Conservation (phyloP, 108 stramenopile species). For the Schizochytrium sp. region DNA sequence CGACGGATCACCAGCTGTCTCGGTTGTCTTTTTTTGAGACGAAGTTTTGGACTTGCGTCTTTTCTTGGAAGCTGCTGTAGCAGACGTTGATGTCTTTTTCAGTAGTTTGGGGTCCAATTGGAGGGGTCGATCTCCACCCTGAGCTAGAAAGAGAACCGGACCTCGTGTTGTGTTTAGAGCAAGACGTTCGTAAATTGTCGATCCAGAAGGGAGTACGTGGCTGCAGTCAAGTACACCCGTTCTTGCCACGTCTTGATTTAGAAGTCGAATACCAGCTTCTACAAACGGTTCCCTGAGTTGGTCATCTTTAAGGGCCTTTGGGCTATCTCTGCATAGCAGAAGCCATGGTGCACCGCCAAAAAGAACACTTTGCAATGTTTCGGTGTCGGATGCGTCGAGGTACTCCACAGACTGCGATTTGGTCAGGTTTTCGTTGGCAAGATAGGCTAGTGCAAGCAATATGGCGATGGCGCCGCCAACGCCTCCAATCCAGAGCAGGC, state of each 20-base stretch:
- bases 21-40: background rate
- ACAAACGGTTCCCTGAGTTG: conserved; percentile 29
- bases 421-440: background rate
- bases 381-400: conserved; percentile 18
- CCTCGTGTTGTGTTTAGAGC: background rate
- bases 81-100: background rate
- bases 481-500: background rate
- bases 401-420: conserved; percentile 7
- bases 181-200: conserved; percentile 26
- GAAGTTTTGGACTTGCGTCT: background rate
- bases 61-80: background rate
- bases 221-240: conserved; percentile 32
- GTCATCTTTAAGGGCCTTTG: conserved; percentile 37
- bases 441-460: background rate
- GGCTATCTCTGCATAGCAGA: conserved; percentile 18
- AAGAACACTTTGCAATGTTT: background rate
- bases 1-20: background rate
- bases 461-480: conserved; percentile 35
- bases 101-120: conserved; percentile 49
- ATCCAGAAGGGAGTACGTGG: background rate
- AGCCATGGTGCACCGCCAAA: conserved; percentile 56
- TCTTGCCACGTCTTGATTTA: background rate
- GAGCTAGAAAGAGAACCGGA: conserved; percentile 48
- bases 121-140: conserved; percentile 44
- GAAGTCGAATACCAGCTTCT: background rate